Evolutionary conservation across 2,329 filamentous ascomycete species (phyloP).

Genomic region (Dothideomycetes sp.): DNA sequence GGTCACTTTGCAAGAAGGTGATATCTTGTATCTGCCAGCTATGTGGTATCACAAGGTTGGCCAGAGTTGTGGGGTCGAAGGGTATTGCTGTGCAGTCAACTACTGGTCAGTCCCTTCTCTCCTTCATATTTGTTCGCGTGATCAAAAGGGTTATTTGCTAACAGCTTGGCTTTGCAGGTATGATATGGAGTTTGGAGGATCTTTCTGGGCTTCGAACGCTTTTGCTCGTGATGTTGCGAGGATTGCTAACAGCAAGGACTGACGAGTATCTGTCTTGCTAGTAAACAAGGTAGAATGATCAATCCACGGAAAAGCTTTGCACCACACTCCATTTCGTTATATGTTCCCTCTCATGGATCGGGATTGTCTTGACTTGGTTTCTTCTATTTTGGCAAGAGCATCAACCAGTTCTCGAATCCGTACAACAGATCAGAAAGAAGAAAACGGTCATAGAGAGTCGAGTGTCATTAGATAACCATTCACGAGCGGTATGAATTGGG

Average conservation of each 20-base stretch:
- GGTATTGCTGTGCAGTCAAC: conserved; percentile 69
- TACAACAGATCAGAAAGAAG: no score
- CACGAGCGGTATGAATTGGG: no score
- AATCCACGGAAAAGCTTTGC: no score
- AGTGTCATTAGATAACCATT: no score
- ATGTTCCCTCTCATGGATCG: no score
- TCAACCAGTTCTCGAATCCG: no score
- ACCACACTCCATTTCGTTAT: no score
- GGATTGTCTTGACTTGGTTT: no score
- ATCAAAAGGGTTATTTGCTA: not conserved
- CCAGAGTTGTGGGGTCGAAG: conserved; percentile 59
- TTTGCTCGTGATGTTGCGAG: conserved; percentile 34
- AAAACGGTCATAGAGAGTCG: no score
- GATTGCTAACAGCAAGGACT: not conserved
- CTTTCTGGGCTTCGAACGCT: conserved; percentile 52
- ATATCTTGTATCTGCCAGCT: conserved; percentile 74
- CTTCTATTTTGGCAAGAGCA: no score
- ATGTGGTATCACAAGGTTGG: conserved; percentile 82
- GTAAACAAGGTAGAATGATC: no score
- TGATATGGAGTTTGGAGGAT: conserved; percentile 67
- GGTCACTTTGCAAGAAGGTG: conserved; percentile 62
- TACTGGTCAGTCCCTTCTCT: conserved; percentile 52
- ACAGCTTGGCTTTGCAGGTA: conserved; percentile 45
- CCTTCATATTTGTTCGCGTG: not conserved
- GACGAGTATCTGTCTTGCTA: no score